These are phyloP conservation scores for Rhodofomes roseus DNA, from an alignment of 1,284 basidiomycete species.

Conservation along the genomic window DNA sequence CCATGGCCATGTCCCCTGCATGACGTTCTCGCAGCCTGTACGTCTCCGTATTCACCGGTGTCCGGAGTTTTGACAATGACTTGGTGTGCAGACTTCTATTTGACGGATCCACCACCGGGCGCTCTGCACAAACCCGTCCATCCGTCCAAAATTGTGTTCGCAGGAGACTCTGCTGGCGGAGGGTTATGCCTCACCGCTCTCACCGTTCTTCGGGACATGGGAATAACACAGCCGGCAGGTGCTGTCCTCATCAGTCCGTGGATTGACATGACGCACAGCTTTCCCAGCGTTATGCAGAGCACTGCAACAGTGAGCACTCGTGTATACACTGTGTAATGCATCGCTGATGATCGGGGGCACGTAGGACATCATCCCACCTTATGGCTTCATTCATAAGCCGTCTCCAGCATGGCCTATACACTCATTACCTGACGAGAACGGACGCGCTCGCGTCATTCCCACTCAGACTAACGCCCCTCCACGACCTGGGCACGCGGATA, in stretches of 20 bases:
- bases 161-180: conserved; percentile 85
- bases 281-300: conserved; percentile 78
- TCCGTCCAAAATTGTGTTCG: conserved; percentile 73
- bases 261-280: conserved; percentile 85
- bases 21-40: conserved; percentile 76
- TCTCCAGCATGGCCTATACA: conserved; percentile 55
- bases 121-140: conserved; percentile 67
- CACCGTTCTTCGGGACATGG: conserved; percentile 75
- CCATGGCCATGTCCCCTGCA: conserved; percentile 87
- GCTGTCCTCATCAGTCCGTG: conserved; percentile 77
- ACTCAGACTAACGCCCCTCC: conserved; percentile 43
- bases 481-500: conserved; percentile 49
- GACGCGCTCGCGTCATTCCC: conserved; percentile 33
- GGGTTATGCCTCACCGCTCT: conserved; percentile 67
- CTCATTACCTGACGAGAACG: conserved; percentile 31
- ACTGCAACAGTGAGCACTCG: conserved; percentile 52
- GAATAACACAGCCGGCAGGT: conserved; percentile 71
- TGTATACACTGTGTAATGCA: no score
- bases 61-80: not conserved
- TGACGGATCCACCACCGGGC: conserved; percentile 70
- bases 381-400: conserved; percentile 60
- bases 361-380: conserved; percentile 61
- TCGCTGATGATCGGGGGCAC: not conserved
- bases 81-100: conserved; percentile 63
- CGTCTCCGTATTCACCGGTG: conserved; percentile 11